Base-by-base conservation (phyloP, 1,284 basidiomycete genomes). In the Meripilus lineatus region DNA sequence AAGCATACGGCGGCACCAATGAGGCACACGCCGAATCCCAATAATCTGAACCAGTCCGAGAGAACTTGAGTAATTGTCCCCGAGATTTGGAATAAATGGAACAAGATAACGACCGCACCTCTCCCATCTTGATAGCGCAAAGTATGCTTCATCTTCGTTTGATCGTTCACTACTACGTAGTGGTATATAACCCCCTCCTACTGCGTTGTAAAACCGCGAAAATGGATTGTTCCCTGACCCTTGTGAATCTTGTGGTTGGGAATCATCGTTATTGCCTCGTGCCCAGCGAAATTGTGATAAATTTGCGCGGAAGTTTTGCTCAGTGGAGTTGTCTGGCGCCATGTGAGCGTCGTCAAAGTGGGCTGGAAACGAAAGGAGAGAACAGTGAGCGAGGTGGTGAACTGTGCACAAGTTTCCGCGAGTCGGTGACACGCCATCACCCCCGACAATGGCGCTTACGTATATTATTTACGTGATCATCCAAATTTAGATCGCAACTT, bases 141-240 rank as follows among this genome's bases (percentile, higher is more conserved):
- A 92, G 73, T 88, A 97, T 2, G 95, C 95, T 61, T 98, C 93
- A 57, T 99, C 95, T 64, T 99, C 95, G 61, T 93, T 93, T 26
- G 87, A 85, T 32, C 81, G 73, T 50, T 93, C 90, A 51, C 64
- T 80, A 4, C 87, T 90, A 20, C 93, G 75, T 46, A 98, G 69
- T 1, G 96, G 95, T 36, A 98, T 84, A 58, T 97, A 98, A 59
- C 85, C 75, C 40, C 86, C 80, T 8, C 82, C 79, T 44, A 84
- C 66, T 25, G 82, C 72, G 53, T 84, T 89, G 65, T 89, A 87
- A 63, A 88, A 88, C 15, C 86, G 71, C 18, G 84, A 77, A 62
- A 89, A 88, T 28, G 80, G 71, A 58, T 80, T 79, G 50, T 62
- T 57, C 13, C 59, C 53, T 15, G 65, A 52, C 8, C 62, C 49